phyloP scores from a whole-genome alignment of 108 stramenopile species.

The Pseudonitzschia delicatissima region DNA sequence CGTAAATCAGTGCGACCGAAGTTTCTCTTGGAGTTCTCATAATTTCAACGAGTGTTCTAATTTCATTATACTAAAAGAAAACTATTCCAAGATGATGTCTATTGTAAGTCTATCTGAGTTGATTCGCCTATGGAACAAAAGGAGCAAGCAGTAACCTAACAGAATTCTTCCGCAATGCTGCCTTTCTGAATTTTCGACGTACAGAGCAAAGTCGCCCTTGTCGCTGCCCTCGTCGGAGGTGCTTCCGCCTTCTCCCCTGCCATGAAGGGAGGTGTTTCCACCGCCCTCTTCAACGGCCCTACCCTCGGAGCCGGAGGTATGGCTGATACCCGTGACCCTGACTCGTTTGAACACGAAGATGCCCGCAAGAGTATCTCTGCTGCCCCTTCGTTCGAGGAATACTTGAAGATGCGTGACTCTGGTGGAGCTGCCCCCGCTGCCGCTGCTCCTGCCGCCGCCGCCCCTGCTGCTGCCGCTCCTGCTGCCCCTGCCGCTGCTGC shows the following conservation, averaged over 20 bases:
- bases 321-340: conserved; percentile 82
- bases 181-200: background rate
- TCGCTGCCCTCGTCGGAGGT: conserved; percentile 50
- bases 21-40: too few relatives aligned
- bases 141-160: background rate
- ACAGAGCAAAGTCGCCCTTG: conserved; percentile 44
- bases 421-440: conserved; percentile 6
- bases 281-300: conserved; percentile 30
- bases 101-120: background rate
- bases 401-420: conserved; percentile 63
- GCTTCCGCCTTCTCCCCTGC: conserved; percentile 60
- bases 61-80: background rate
- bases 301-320: conserved; percentile 69
- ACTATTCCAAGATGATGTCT: background rate
- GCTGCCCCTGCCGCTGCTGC: conserved; percentile 3
- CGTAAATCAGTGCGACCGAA: too few relatives aligned
- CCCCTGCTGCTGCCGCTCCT: conserved; percentile 2
- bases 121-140: background rate
- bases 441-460: conserved; percentile 1
- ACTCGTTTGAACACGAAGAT: conserved; percentile 59
- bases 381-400: conserved; percentile 85
- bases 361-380: conserved; percentile 80
- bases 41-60: background rate
- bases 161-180: background rate
- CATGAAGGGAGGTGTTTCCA: conserved; percentile 21